Evolutionary conservation across 768 basidiomycete genomes (phyloP).

Genomic region (Dioszegia hungarica): DNA sequence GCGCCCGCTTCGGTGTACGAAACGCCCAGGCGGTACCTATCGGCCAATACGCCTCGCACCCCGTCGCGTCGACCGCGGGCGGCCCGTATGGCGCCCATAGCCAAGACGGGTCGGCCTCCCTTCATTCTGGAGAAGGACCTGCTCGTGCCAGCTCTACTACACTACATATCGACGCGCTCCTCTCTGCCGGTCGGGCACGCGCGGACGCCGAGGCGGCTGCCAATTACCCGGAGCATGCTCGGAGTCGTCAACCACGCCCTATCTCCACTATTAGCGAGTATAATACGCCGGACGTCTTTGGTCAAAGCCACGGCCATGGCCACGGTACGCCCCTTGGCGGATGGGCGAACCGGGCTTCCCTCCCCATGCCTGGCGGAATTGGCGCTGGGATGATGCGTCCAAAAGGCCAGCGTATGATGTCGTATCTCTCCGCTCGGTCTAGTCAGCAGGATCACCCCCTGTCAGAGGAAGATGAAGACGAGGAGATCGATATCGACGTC

Average conservation of each 20-base stretch:
- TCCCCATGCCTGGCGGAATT: background rate
- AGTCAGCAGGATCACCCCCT: background rate
- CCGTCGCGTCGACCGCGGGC: constrained; percentile 1
- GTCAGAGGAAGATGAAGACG: constrained; percentile 18
- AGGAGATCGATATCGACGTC: constrained; percentile 15
- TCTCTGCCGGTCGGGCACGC: constrained; percentile 24
- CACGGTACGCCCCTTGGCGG: background rate
- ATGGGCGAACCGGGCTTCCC: background rate
- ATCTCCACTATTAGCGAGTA: constrained; percentile 30
- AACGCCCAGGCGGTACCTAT: background rate
- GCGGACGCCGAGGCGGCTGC: constrained; percentile 18
- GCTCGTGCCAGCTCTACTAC: constrained; percentile 37
- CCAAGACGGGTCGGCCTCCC: background rate
- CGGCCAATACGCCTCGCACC: background rate
- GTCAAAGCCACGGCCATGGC: background rate
- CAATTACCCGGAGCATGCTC: constrained; percentile 1
- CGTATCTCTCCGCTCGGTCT: constrained; percentile 25
- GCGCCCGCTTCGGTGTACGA: constrained; percentile 5
- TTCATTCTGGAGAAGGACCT: constrained; percentile 11
- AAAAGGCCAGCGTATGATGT: constrained; percentile 19
- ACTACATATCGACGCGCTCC: constrained; percentile 33
- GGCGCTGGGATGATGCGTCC: constrained; percentile 15
- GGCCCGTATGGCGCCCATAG: background rate
- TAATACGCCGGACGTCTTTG: background rate
- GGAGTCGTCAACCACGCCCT: constrained; percentile 9